These are phyloP conservation scores for Pseudogymnoascus verrucosus DNA, from an alignment of 2,329 filamentous ascomycete genomes.

Conservation along the genomic window DNA sequence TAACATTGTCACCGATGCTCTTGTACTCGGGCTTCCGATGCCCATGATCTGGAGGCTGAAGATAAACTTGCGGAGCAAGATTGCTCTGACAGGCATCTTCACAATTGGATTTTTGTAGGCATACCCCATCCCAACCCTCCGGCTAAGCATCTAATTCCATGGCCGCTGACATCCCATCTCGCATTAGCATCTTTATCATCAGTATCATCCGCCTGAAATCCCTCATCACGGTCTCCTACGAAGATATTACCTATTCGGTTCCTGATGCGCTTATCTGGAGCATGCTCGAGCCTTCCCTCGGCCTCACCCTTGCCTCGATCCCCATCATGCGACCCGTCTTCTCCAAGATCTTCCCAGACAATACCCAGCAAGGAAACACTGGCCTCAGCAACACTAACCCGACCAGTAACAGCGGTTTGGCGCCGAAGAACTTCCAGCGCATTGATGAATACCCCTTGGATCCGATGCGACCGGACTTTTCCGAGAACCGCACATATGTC, in stretches of 20 bases:
- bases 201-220: slow-evolving; percentile 21
- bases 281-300: slow-evolving; percentile 8
- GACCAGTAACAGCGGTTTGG: background rate
- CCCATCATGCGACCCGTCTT: slow-evolving; percentile 3
- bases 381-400: background rate
- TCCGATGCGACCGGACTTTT: background rate
- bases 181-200: slow-evolving; percentile 19
- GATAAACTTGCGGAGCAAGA: slow-evolving; percentile 34
- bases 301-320: slow-evolving; percentile 3
- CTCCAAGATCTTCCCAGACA: background rate
- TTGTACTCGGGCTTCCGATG: slow-evolving; percentile 40
- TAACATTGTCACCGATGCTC: slow-evolving; percentile 39
- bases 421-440: background rate
- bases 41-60: slow-evolving; percentile 39
- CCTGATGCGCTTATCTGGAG: slow-evolving; percentile 22
- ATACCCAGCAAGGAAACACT: background rate
- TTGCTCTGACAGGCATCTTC: slow-evolving; percentile 36
- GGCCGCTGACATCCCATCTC: background rate
- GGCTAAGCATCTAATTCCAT: background rate
- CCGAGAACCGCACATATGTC: background rate
- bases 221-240: slow-evolving; percentile 22
- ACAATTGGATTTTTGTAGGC: slow-evolving; percentile 36
- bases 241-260: slow-evolving; percentile 21
- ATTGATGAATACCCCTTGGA: background rate
- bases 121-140: background rate